Base-by-base conservation (phyloP, 2,329 filamentous ascomycete species). In the Colletotrichum lindemuthianum region DNA sequence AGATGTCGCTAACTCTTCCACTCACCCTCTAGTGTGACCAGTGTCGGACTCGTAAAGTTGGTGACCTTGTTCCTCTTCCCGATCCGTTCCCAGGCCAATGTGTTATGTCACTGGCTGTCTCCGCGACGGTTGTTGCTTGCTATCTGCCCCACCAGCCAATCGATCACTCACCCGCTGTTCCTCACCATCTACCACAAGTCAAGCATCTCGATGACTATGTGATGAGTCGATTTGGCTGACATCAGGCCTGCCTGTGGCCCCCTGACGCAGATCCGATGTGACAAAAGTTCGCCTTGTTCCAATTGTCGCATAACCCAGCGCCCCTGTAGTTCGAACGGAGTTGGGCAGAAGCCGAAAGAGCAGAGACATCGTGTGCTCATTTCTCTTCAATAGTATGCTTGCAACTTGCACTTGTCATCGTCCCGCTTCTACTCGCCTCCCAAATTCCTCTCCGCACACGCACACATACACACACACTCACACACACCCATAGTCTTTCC, bases 321-420 rank as follows among this genome's bases (percentile, higher is more conserved):
- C 8, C 70, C 77, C 11, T 88, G 85, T 70, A 86, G 82, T 63
- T 87, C 84, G 5, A 86, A 83, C 0, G 84, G 85, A 4, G 75
- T 79, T 11, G 82, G 82, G 8, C 84, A 87, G 70, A 81, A 83
- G 64, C 82, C 84, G 33, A 85, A 83, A 71, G 84, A 87, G 70
- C 76, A 79, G 48, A 79, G 84, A 44, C 84, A 87, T 69, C 77
- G 85, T 56, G 85, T 88, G 43, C 76, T 88, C 67, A 87, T 88
- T 63, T 87, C 85, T 2, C 85, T 84, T 47, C 85, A 87, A 80
- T 88, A 88, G 85, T 87, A 74, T 69, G 83, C 77, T 24, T 24
- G 16, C 3, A 24, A 2, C 16, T 2, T 24, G 16, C 16, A 24
- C 40, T 50, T 16, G n/a, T 40, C 56, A 43, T 49, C 45, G 55